Evolutionary conservation across 768 basidiomycete species (phyloP).

Genomic region (Suillus sp.): DNA sequence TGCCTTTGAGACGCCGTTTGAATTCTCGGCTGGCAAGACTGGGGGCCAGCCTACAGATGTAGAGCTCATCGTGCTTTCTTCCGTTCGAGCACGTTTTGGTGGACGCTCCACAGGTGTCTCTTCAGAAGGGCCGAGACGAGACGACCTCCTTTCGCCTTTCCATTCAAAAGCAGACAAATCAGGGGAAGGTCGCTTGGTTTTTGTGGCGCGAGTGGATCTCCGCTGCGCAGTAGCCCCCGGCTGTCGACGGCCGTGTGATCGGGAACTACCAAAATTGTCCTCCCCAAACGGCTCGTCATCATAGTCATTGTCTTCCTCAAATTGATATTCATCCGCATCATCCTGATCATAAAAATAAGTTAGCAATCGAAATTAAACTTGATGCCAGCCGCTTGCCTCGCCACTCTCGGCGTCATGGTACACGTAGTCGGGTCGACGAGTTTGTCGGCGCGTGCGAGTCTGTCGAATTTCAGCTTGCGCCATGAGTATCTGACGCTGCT

Average conservation of each 20-base stretch:
- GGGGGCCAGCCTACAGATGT: slow-evolving; percentile 41
- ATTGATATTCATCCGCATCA: slow-evolving; percentile 68
- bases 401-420: slow-evolving; percentile 73
- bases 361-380: slow-evolving; percentile 25
- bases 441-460: slow-evolving; percentile 75
- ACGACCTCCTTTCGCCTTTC: slow-evolving; percentile 76
- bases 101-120: slow-evolving; percentile 56
- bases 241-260: slow-evolving; percentile 42
- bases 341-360: slow-evolving; percentile 38
- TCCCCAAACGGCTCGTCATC: slow-evolving; percentile 58
- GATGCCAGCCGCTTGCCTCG: slow-evolving; percentile 36
- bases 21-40: slow-evolving; percentile 25
- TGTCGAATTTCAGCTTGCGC: slow-evolving; percentile 79
- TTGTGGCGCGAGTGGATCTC: slow-evolving; percentile 55
- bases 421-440: slow-evolving; percentile 78
- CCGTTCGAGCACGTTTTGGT: slow-evolving; percentile 75
- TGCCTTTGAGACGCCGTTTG: slow-evolving; percentile 42
- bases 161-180: slow-evolving; percentile 57
- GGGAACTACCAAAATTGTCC: slow-evolving; percentile 41
- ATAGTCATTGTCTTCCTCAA: slow-evolving; percentile 65
- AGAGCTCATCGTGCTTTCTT: slow-evolving; percentile 65
- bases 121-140: slow-evolving; percentile 58
- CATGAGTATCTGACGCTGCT: slow-evolving; percentile 62
- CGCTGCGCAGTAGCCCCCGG: slow-evolving; percentile 42
- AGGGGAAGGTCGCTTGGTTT: slow-evolving; percentile 53